A percentile compares a stretch with the other conserved stretches of the same genome.
phyloP scores from a whole-genome alignment of 495 filamentous ascomycete species.

The Penicillium samsonianum region DNA sequence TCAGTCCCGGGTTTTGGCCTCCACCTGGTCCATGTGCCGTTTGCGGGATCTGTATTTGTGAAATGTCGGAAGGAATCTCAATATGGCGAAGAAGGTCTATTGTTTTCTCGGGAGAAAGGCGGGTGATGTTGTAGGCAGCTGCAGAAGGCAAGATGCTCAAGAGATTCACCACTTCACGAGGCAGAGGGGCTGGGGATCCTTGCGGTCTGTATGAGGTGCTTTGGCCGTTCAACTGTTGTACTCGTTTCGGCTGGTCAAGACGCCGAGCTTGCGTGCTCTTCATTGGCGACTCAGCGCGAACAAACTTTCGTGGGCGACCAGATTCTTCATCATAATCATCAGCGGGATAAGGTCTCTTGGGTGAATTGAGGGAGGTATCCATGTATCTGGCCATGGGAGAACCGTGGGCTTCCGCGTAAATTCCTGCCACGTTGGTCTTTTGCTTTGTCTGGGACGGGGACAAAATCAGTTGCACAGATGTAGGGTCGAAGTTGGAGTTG shows the following conservation, averaged over 20 bases:
- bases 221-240: slow-evolving; percentile 38
- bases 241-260: slow-evolving; percentile 73
- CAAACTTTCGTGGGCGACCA: slow-evolving; percentile 74
- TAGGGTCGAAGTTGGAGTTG: slow-evolving; percentile 69
- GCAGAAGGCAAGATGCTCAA: slow-evolving; percentile 80
- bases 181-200: slow-evolving; percentile 56
- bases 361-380: slow-evolving; percentile 61
- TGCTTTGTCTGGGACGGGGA: slow-evolving; percentile 77
- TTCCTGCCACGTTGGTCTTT: slow-evolving; percentile 40
- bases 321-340: slow-evolving; percentile 73
- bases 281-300: slow-evolving; percentile 80
- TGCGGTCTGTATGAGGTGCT: slow-evolving; percentile 44
- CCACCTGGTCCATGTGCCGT: slow-evolving; percentile 34
- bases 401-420: slow-evolving; percentile 45
- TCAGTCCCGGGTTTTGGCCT: slow-evolving; percentile 27
- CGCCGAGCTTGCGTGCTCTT: slow-evolving; percentile 82
- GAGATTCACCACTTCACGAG: slow-evolving; percentile 78
- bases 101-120: slow-evolving; percentile 69
- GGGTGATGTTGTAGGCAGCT: slow-evolving; percentile 64
- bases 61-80: slow-evolving; percentile 59
- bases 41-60: slow-evolving; percentile 46
- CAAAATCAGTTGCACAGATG: slow-evolving; percentile 75
- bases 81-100: slow-evolving; percentile 71
- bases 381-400: slow-evolving; percentile 55
- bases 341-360: slow-evolving; percentile 67